These are phyloP conservation scores for Tieghemiomyces parasiticus DNA, from an alignment of 192 early-diverging fungal genomes.

Conservation along the genomic window DNA sequence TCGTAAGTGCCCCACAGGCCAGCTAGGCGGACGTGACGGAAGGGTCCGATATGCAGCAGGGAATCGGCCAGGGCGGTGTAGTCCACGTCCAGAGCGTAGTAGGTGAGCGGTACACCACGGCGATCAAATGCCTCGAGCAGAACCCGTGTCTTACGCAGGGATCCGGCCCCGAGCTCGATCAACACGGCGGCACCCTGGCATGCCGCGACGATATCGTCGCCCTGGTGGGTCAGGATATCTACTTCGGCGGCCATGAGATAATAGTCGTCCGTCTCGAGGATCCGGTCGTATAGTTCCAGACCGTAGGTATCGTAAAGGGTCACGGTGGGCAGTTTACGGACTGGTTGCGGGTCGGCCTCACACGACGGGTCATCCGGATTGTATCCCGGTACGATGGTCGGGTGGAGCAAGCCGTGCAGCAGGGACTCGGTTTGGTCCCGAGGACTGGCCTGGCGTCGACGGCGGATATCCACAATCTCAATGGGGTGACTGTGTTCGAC, in stretches of 20 bases:
- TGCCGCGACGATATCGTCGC: slow-evolving; percentile 40
- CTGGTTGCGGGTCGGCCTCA: not conserved
- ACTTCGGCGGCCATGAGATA: slow-evolving; percentile 79
- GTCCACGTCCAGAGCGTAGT: slow-evolving; percentile 85
- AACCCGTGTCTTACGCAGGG: slow-evolving; percentile 76
- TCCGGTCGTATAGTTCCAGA: slow-evolving; percentile 77
- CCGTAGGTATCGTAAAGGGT: slow-evolving; percentile 75
- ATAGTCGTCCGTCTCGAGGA: slow-evolving; percentile 76
- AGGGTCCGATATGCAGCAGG: slow-evolving; percentile 46
- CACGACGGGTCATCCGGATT: not conserved
- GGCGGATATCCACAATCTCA: too few relatives aligned
- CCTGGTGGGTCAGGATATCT: slow-evolving; percentile 52
- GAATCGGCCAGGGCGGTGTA: slow-evolving; percentile 58
- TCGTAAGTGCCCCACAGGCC: slow-evolving; percentile 86
- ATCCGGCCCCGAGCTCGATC: slow-evolving; percentile 81
- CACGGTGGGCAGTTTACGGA: slow-evolving; percentile 43
- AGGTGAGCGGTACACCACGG: slow-evolving; percentile 44
- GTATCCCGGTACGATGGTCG: not conserved
- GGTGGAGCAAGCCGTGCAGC: not conserved
- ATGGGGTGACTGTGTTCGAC: too few relatives aligned
- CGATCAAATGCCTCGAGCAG: slow-evolving; percentile 59
- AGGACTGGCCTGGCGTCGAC: too few relatives aligned
- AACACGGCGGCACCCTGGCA: slow-evolving; percentile 52
- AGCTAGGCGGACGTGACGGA: slow-evolving; percentile 47
- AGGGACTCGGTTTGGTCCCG: too few relatives aligned